Base-by-base conservation (phyloP, 208 protist species). In the Wallacemonas sp. region DNA sequence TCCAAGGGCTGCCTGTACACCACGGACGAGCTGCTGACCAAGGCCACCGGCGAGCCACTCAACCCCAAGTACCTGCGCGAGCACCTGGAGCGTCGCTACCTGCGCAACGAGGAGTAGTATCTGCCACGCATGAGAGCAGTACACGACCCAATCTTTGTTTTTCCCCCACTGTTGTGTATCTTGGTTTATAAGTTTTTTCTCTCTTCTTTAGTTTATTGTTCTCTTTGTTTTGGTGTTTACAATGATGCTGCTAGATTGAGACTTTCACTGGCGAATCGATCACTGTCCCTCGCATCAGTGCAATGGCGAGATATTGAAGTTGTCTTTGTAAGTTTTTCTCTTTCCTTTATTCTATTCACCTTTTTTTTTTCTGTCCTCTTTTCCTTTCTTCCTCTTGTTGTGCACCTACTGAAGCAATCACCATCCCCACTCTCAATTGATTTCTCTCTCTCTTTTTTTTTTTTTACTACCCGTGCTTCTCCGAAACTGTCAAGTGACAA, bases 1-100 rank as follows among this genome's bases (percentile, higher is more conserved):
- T 36, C 29, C 14, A 49, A 76, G 1, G 69, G 65, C 33, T 70
- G 46, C 14, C 44, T 63, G 1, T 76, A 50, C 65, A 77, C 70
- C 0, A 65, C 86, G n/a, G 79, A 87, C 18, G 79, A 85, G 23
- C 71, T 93, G 45, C 62, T 89, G 23, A 63, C 65, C 45, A 57
- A 75, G 36, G 80, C 77, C 42, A 82, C 77, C 20, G 83, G 83
- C 14, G 76, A 86, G 61, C 10, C 33, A 1, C 64, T 90, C 20
- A 84, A 89, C 55, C 73, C 83, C 25, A n/a, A 82, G 41, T 68
- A 82, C 42, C 81, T 87, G 54, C 69, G 80, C 20, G 46, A 65
- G 36, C 81, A 93, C 52, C 72, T 93, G 22, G 67, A 74, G 52
- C 55, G 69, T 11, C 85, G 85, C 49, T 92, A 92, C 61, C 69